Conservation (phyloP, 2,329 filamentous ascomycete species). For the Dactylonectria macrodidyma region DNA sequence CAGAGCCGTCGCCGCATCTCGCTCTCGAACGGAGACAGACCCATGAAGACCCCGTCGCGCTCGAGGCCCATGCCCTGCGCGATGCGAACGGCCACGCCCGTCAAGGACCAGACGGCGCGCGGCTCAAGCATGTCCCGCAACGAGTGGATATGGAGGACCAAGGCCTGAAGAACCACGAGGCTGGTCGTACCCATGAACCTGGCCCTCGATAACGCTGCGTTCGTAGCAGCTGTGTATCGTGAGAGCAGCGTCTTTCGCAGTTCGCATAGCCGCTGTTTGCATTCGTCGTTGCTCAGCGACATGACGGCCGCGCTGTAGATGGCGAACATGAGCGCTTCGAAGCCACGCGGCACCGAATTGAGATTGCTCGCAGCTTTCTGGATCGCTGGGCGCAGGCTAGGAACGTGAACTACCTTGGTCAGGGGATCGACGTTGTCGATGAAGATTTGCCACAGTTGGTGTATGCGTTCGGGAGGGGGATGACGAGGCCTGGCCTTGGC, state of each 20-base stretch:
- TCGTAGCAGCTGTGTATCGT: background rate
- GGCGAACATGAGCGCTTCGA: conserved; percentile 4
- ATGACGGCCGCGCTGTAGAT: conserved; percentile 9
- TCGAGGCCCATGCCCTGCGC: conserved; percentile 25
- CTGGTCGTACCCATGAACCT: background rate
- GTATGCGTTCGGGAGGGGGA: background rate
- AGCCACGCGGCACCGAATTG: background rate
- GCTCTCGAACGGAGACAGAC: conserved; percentile 19
- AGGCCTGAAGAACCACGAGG: background rate
- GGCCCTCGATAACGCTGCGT: background rate
- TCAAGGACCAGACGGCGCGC: conserved; percentile 13
- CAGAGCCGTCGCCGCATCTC: conserved; percentile 30
- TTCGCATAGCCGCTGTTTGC: background rate
- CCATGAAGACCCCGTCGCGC: conserved; percentile 11
- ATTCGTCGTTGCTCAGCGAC: conserved; percentile 1
- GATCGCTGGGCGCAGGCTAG: background rate
- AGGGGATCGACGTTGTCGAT: conserved; percentile 1
- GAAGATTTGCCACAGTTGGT: background rate
- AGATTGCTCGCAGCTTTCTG: background rate
- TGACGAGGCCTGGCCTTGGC: background rate
- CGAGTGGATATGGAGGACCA: background rate
- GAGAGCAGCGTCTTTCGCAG: background rate
- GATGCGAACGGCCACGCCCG: conserved; percentile 18
- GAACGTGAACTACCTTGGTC: background rate
- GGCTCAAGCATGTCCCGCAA: conserved; percentile 10